A percentile compares a stretch with the other conserved stretches of the same genome.
Evolutionary conservation across 1,284 basidiomycete species (phyloP).

Genomic region (Porogramme epimiltina): DNA sequence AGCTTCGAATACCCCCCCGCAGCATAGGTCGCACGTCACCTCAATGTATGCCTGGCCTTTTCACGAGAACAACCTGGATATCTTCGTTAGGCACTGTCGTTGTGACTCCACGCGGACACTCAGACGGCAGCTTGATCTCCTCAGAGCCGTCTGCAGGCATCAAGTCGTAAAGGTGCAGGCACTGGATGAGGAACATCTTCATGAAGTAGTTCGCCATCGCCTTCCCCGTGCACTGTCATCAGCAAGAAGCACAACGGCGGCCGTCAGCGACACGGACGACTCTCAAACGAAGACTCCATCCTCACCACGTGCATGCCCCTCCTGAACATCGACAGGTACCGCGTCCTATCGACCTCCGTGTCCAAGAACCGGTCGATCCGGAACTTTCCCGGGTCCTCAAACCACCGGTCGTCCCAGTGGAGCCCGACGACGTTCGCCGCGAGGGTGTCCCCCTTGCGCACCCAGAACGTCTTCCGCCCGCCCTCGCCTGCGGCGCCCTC

Average conservation of each 20-base stretch:
- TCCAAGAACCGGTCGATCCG: not conserved
- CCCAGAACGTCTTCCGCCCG: not conserved
- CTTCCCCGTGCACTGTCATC: not conserved
- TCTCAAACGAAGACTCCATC: not conserved
- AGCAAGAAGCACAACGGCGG: not conserved
- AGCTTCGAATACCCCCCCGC: too few relatives aligned
- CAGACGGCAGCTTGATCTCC: not conserved
- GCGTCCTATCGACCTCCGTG: not conserved
- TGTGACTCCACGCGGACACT: not conserved
- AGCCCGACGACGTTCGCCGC: not conserved
- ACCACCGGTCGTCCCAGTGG: not conserved
- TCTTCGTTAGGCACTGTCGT: not conserved
- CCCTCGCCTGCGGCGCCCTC: not conserved
- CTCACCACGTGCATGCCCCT: not conserved
- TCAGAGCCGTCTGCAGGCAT: not conserved
- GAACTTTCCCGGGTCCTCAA: not conserved
- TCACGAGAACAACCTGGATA: not conserved
- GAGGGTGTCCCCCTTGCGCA: not conserved
- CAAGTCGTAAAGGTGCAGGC: not conserved
- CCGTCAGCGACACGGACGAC: not conserved
- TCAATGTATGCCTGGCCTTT: too few relatives aligned
- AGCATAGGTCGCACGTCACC: not conserved
- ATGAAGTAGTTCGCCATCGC: not conserved
- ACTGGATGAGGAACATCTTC: not conserved
- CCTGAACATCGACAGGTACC: not conserved